phyloP scores from a whole-genome alignment of 73 alveolate species.

The Paramecium sexaurelia region DNA sequence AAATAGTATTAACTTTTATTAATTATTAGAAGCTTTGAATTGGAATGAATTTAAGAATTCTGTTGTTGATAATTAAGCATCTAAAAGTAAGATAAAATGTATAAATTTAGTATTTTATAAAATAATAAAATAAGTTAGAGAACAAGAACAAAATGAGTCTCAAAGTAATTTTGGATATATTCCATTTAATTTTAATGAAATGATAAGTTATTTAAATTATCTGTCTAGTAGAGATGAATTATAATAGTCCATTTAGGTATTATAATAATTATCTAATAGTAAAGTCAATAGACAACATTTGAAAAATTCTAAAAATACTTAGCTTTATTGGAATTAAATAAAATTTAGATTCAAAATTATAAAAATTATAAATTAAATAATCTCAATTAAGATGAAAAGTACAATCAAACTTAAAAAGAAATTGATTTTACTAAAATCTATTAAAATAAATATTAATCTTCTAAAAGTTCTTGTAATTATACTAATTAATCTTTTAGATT shows the following conservation, averaged over 20 bases:
- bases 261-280: neutral
- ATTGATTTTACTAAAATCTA: neutral
- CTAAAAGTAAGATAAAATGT: neutral
- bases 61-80: neutral
- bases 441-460: neutral
- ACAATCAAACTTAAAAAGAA: neutral
- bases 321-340: neutral
- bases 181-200: slow-evolving; percentile 8
- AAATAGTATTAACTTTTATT: neutral
- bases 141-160: neutral
- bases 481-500: neutral
- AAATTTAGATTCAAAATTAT: neutral
- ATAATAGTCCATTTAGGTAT: neutral
- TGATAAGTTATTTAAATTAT: neutral
- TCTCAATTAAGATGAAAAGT: neutral
- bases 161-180: neutral
- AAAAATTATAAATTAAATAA: neutral
- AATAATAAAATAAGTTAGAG: neutral
- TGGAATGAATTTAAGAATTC: neutral
- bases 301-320: neutral
- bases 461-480: neutral
- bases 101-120: neutral
- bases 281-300: neutral
- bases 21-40: neutral
- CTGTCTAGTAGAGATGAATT: neutral